Evolutionary conservation across 257 asterid species (phyloP), one percentile per base, ranked within the genome.

Genomic region (Nicotiana knightiana): DNA sequence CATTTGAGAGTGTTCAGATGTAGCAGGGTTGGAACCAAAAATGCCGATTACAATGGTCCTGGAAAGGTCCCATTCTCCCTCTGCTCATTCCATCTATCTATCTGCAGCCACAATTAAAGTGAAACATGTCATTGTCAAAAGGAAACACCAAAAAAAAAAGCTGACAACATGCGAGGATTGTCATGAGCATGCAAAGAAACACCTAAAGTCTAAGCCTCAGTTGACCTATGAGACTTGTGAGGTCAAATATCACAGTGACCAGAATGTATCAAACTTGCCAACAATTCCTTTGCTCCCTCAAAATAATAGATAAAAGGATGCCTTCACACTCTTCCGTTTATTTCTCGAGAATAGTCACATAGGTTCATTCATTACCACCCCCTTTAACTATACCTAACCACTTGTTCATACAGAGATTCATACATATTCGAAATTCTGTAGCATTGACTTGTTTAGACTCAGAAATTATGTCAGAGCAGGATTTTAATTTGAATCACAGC

Each of bases 31-130:
- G 81, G 68, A 84, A 81, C 80, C 59, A 61, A 68, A 64, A n/a
- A 43, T 73, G 80, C 79, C 85, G 82, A 84, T 92, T 87, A 96
- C 81, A 94, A 89, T 77, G 98, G 98, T 76, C 99, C 99, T 37
- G 98, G 97, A 83, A 96, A 96, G 55, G 98, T 91, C 66, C 97
- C 99, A 59, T 91, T 96, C 87, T 96, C 99, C 90, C 99, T 88
- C 86, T 96, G 99, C 88, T 94, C 99, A 33, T 96, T 96, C 98
- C 99, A 94, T 87, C 89, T 92, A n/a, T 96, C 99, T 28, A 96
- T 37, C 99, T 96, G 95, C 91, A 89, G 24, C 77, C 79, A 78
- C 30, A 70, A 82, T 67, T 13, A 75, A 57, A 67, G 0, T 4
- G 26, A 73, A 73, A 2, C 43, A 73, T 26, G 26, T 73, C 26